phyloP scores from a whole-genome alignment of 495 filamentous ascomycete species.

The Lichenothelia convexa region DNA sequence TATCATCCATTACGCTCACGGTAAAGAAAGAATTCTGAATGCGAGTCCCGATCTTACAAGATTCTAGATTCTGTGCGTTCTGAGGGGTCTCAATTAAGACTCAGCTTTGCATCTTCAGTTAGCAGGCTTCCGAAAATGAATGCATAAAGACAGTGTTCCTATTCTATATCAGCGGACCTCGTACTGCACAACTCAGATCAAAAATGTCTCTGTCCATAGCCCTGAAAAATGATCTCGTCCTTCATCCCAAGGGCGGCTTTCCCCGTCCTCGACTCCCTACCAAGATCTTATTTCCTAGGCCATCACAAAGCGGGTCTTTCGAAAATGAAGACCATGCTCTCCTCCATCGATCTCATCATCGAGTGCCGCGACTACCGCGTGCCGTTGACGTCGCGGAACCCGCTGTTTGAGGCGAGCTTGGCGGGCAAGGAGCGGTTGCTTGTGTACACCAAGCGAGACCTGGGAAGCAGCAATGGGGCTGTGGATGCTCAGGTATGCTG shows the following conservation, averaged over 20 bases:
- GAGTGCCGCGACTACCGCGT: slow-evolving; percentile 91
- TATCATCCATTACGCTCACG: too few relatives aligned
- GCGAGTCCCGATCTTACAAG: too few relatives aligned
- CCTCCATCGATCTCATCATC: slow-evolving; percentile 68
- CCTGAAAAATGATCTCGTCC: slow-evolving; percentile 12
- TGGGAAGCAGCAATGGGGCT: slow-evolving; percentile 30
- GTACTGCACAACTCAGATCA: too few relatives aligned
- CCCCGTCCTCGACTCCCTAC: slow-evolving; percentile 48
- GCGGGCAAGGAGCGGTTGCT: slow-evolving; percentile 52
- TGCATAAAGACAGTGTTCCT: too few relatives aligned
- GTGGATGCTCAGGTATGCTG: slow-evolving; percentile 16
- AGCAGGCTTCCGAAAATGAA: too few relatives aligned
- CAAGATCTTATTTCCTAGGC: slow-evolving; percentile 89
- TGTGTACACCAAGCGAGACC: slow-evolving; percentile 81
- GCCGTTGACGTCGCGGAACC: slow-evolving; percentile 76
- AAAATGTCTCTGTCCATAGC: too few relatives aligned
- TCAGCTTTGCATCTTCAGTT: too few relatives aligned
- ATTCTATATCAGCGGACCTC: too few relatives aligned
- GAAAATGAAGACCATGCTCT: slow-evolving; percentile 71
- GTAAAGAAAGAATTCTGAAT: too few relatives aligned
- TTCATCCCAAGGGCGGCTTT: slow-evolving; percentile 64
- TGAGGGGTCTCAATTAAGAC: too few relatives aligned
- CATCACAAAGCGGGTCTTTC: slow-evolving; percentile 72
- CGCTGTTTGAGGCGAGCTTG: slow-evolving; percentile 66
- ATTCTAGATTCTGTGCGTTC: too few relatives aligned